Base-by-base conservation (phyloP, 2,329 filamentous ascomycete species). In the Amauroascus verrucosus region DNA sequence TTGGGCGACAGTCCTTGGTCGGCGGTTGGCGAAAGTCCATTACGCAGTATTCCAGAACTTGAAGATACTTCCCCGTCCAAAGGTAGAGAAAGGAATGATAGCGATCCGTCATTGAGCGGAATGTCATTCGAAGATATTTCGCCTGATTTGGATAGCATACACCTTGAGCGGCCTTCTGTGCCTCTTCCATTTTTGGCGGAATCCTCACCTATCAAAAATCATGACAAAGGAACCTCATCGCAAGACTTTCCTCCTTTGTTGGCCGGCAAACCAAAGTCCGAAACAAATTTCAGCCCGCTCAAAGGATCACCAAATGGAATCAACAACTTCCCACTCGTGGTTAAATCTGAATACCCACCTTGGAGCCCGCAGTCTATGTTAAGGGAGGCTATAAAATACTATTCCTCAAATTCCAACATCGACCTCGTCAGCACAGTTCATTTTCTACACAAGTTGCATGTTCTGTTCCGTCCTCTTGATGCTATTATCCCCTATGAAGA, bases 91-190 rank as follows among this genome's bases (percentile, higher is more conserved):
- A 50, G 57, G 45, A 49, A 53, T 37, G 47, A 41, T 26, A 51
- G 38, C 20, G 49, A 54, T 41, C 22, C 46, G 14, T 50, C 46
- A 6, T 20, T 57, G 38, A 51, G 49, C 35, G 55, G 64, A 35
- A 56, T 62, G 35, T 57, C 60, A 2, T 60, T 65, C 37, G 64
- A 63, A 16, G 64, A 65, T 38, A 58, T 57, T n/a, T 40, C 54
- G 13, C 26, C 60, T 14, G 63, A 63, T 48, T 47, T 56, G 14
- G 56, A 62, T 46, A 59, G 53, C 41, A 48, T 71, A 61, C 49
- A 72, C 73, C 47, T 78, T 66, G 67, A 76, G 69, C 63, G 74
- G 67, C 61, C 70, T 1, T 66, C 64, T 14, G 71, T 64, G 22
- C 69, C 70, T 30, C 64, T 64, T 6, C 60, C 60, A 6, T 62